These are phyloP conservation scores for Alternaria infectoria DNA, from an alignment of 2,329 filamentous ascomycete genomes.

Conservation along the genomic window DNA sequence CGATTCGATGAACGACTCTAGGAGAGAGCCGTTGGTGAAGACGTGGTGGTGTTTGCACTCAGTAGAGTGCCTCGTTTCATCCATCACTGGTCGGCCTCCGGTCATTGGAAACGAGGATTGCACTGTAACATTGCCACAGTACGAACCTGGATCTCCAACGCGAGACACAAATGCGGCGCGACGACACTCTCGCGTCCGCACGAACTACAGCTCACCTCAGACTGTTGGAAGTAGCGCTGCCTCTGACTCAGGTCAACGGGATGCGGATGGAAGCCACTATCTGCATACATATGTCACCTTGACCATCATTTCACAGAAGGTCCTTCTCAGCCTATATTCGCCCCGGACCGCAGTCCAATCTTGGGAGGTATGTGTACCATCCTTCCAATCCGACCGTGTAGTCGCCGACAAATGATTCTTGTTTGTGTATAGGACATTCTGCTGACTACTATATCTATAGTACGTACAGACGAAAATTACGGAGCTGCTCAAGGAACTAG, in stretches of 20 bases:
- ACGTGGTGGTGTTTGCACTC: slow-evolving; percentile 51
- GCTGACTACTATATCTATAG: slow-evolving; percentile 10
- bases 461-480: slow-evolving; percentile 41
- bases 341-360: slow-evolving; percentile 39
- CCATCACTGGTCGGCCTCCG: slow-evolving; percentile 49
- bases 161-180: background rate
- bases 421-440: background rate
- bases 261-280: slow-evolving; percentile 6
- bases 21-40: slow-evolving; percentile 44
- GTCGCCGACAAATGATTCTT: background rate
- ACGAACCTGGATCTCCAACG: background rate
- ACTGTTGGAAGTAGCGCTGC: background rate
- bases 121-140: slow-evolving; percentile 35
- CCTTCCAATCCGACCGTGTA: background rate
- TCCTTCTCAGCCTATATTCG: slow-evolving; percentile 44
- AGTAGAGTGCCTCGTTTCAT: slow-evolving; percentile 46
- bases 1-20: slow-evolving; percentile 19
- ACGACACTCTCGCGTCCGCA: no score
- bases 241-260: background rate
- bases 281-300: slow-evolving; percentile 28
- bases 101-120: slow-evolving; percentile 42
- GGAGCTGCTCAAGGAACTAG: slow-evolving; percentile 37
- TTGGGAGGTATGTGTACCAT: slow-evolving; percentile 39
- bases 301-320: slow-evolving; percentile 41
- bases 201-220: background rate